These are phyloP conservation scores for Avena insularis DNA, from an alignment of 176 grass and related monocot species.

Conservation along the genomic window DNA sequence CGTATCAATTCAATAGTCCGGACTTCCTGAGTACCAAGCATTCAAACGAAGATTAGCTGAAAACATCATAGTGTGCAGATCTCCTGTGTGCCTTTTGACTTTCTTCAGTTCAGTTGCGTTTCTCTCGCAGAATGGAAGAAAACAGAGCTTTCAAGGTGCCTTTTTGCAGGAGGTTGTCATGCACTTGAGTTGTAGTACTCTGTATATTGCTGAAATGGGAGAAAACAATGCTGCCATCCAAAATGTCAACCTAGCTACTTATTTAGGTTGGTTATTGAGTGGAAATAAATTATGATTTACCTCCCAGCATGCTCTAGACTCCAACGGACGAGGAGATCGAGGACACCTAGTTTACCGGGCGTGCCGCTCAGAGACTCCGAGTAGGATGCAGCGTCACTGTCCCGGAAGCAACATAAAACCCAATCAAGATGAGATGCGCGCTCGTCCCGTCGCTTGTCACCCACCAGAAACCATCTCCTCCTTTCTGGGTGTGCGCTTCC, in stretches of 20 bases:
- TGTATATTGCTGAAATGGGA: neutral
- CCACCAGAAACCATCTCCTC: slow-evolving; percentile 43
- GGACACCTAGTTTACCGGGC: neutral
- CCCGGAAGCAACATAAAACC: slow-evolving; percentile 41
- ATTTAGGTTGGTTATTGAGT: neutral
- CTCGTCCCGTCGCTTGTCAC: slow-evolving; percentile 46
- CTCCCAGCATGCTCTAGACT: neutral
- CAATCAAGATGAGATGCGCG: slow-evolving; percentile 35
- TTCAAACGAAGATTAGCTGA: neutral
- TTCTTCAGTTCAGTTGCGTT: neutral
- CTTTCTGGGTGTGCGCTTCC: neutral
- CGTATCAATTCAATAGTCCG: no score
- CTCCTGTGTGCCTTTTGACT: neutral
- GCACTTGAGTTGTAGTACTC: neutral
- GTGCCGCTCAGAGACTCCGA: neutral
- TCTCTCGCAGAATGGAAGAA: neutral
- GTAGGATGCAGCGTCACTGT: slow-evolving; percentile 58
- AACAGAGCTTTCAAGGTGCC: neutral
- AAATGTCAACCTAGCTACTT: neutral
- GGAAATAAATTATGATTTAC: neutral
- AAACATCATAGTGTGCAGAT: neutral
- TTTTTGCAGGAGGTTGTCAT: slow-evolving; percentile 13
- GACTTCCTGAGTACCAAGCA: neutral
- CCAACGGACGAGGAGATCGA: neutral
- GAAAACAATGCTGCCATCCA: neutral